Evolutionary conservation across 1,139 yeast genomes (phyloP).

Genomic region (Suhomyces terraborum): DNA sequence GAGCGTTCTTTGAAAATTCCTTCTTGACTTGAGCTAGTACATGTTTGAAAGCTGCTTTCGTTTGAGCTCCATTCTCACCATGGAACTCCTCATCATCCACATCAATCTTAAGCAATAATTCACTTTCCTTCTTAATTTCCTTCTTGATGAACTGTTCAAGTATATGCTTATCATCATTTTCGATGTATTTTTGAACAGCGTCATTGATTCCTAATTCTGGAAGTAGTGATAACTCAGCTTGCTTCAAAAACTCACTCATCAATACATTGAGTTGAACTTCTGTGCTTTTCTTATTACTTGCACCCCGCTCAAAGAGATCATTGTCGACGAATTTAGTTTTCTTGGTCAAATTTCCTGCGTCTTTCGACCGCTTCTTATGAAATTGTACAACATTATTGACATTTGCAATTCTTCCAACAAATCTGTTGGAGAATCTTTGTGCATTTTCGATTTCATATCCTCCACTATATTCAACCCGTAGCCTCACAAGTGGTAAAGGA

Average conservation of each 20-base stretch:
- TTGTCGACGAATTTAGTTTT: slow-evolving; percentile 28
- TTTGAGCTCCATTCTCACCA: slow-evolving; percentile 31
- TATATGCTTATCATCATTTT: slow-evolving; percentile 78
- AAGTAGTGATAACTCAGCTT: slow-evolving; percentile 66
- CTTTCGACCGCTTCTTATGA: slow-evolving; percentile 46
- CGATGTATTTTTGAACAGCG: slow-evolving; percentile 72
- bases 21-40: slow-evolving; percentile 29
- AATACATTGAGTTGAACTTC: slow-evolving; percentile 57
- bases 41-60: slow-evolving; percentile 33
- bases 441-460: slow-evolving; percentile 93
- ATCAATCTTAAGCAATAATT: slow-evolving; percentile 51
- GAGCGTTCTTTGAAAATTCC: slow-evolving; percentile 15
- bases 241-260: slow-evolving; percentile 60
- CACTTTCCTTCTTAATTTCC: slow-evolving; percentile 65
- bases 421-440: slow-evolving; percentile 81
- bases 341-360: slow-evolving; percentile 17
- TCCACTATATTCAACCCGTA: slow-evolving; percentile 87
- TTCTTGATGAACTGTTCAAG: slow-evolving; percentile 67
- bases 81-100: slow-evolving; percentile 37
- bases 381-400: slow-evolving; percentile 80
- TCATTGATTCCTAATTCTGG: slow-evolving; percentile 76
- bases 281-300: slow-evolving; percentile 26
- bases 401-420: slow-evolving; percentile 90
- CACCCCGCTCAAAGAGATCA: slow-evolving; percentile 24
- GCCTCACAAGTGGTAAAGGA: slow-evolving; percentile 78